phyloP scores from a whole-genome alignment of 23 red algal genomes.

The Rhodosorus marinus region DNA sequence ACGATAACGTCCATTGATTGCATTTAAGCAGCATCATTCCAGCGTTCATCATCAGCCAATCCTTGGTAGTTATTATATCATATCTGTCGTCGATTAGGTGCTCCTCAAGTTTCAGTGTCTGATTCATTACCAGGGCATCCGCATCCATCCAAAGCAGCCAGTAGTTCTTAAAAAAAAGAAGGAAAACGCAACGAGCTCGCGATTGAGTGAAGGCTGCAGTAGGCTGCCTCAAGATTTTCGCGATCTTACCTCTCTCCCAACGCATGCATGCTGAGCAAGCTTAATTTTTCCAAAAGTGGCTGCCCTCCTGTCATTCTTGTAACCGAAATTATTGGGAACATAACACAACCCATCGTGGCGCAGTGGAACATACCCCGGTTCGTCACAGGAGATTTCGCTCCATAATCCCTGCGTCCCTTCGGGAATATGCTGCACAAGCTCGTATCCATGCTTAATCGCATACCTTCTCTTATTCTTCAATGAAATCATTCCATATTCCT shows the following conservation, averaged over 20 bases:
- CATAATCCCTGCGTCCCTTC: conserved; percentile 49
- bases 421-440: conserved; percentile 46
- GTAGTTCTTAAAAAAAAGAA: no score
- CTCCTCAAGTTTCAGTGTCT: conserved; percentile 18
- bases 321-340: no score
- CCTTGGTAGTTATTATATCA: conserved; percentile 52
- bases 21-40: conserved; percentile 59
- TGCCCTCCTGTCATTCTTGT: conserved; percentile 40
- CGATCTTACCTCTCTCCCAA: conserved; percentile 26
- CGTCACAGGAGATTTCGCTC: conserved; percentile 4
- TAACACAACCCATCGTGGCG: no score
- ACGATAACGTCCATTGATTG: conserved; percentile 51
- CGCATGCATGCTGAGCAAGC: conserved; percentile 54
- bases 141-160: conserved; percentile 85
- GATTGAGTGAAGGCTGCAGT: no score
- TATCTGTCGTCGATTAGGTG: conserved; percentile 72
- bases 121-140: conserved; percentile 66
- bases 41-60: conserved; percentile 91
- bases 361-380: no score
- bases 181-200: no score
- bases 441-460: conserved; percentile 41
- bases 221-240: no score
- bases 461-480: conserved; percentile 63
- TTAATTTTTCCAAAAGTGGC: conserved; percentile 93
- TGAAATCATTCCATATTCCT: conserved; percentile 15